phyloP scores from a whole-genome alignment of 2,329 filamentous ascomycete genomes.

The Lachnellula suecica region DNA sequence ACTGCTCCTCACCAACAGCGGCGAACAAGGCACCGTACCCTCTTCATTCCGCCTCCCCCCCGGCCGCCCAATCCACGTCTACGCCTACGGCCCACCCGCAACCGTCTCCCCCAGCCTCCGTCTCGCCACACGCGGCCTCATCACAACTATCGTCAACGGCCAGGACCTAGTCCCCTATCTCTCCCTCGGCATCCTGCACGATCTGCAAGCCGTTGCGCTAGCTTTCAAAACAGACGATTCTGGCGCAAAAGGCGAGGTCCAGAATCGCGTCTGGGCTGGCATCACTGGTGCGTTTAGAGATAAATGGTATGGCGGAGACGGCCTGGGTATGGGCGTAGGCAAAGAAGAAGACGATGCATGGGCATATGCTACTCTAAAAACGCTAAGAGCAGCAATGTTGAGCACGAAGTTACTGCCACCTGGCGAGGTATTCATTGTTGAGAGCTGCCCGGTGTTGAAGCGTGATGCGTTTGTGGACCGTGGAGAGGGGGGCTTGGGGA shows the following conservation, averaged over 20 bases:
- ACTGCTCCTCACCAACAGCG: conserved; percentile 60
- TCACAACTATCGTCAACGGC: conserved; percentile 73
- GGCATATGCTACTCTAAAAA: conserved; percentile 67
- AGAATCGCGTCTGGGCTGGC: conserved; percentile 63
- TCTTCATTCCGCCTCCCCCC: conserved; percentile 56
- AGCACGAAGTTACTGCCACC: conserved; percentile 71
- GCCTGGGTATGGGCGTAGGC: conserved; percentile 39
- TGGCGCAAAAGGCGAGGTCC: conserved; percentile 65
- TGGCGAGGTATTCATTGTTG: conserved; percentile 73
- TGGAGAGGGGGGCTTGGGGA: conserved; percentile 44
- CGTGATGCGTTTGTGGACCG: conserved; percentile 60
- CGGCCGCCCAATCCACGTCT: conserved; percentile 73
- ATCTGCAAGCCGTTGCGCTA: conserved; percentile 70
- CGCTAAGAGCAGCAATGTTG: conserved; percentile 65
- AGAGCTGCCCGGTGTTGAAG: conserved; percentile 66
- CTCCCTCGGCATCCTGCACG: conserved; percentile 71
- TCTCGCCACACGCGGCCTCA: conserved; percentile 68
- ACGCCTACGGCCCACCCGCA: conserved; percentile 73
- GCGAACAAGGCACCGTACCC: conserved; percentile 18
- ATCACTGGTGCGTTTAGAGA: conserved; percentile 61
- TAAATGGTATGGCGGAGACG: conserved; percentile 55
- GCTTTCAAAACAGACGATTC: conserved; percentile 72
- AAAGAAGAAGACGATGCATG: conserved; percentile 62
- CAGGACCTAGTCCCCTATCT: conserved; percentile 73
- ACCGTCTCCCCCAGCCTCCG: conserved; percentile 71